A percentile compares a stretch with the other conserved stretches of the same genome.
Evolutionary conservation across 495 filamentous ascomycete genomes (phyloP).

Genomic region (Beverwykella pulmonaria): DNA sequence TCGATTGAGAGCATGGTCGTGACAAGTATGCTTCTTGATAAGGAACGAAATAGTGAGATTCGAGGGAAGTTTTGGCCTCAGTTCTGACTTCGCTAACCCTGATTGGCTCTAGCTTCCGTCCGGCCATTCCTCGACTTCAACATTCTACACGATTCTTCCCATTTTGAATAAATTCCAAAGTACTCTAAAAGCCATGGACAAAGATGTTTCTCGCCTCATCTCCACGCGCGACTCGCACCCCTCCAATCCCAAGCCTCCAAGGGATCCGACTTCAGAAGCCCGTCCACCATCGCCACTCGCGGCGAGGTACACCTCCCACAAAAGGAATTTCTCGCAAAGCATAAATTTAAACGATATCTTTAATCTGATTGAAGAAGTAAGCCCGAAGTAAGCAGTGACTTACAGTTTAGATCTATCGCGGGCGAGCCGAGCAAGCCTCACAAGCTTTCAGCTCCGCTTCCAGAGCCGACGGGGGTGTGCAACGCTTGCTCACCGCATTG

Average conservation of each 20-base stretch:
- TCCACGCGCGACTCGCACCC: not conserved
- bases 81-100: not conserved
- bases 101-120: not conserved
- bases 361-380: not conserved
- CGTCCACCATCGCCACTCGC: not conserved
- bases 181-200: not conserved
- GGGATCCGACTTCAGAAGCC: not conserved
- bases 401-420: not conserved
- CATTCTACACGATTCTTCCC: not conserved
- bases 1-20: not conserved
- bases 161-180: not conserved
- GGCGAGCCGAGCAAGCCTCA: not conserved
- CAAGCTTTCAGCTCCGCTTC: not conserved
- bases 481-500: not conserved
- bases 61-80: not conserved
- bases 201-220: not conserved
- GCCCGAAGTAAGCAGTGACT: not conserved
- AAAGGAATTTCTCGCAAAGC: not conserved
- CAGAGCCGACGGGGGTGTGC: not conserved
- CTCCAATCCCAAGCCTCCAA: not conserved
- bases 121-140: not conserved
- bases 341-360: not conserved
- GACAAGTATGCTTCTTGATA: not conserved
- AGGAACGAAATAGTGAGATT: not conserved
- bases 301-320: not conserved